These are phyloP conservation scores for Pestalotiopsis sp. DNA, from an alignment of 2,329 filamentous ascomycete genomes.

Conservation along the genomic window DNA sequence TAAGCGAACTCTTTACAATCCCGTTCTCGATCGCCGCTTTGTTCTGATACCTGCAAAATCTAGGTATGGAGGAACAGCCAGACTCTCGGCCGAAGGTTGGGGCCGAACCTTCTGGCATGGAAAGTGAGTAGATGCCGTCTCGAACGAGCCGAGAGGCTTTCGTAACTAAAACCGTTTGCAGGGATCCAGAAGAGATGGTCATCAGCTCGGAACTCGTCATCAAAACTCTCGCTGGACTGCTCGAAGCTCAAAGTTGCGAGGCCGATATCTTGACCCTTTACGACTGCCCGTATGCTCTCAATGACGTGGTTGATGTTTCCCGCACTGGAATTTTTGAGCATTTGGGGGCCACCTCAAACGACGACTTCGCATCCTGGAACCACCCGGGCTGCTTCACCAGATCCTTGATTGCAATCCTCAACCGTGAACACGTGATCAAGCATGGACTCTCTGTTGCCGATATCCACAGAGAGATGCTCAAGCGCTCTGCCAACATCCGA, in stretches of 20 bases:
- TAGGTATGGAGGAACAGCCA: conserved; percentile 13
- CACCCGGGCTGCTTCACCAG: conserved; percentile 11
- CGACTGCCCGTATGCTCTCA: conserved; percentile 5
- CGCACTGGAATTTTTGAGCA: conserved; percentile 7
- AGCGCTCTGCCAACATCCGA: background rate
- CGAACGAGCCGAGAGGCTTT: background rate
- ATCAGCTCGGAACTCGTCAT: background rate
- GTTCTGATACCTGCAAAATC: background rate
- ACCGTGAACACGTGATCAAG: background rate
- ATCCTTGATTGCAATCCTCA: conserved; percentile 11
- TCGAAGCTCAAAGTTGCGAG: conserved; percentile 1
- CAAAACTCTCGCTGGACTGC: conserved; percentile 2
- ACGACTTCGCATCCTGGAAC: background rate
- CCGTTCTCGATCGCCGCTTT: background rate
- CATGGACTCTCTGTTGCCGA: conserved; percentile 11
- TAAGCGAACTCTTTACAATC: background rate
- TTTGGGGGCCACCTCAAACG: conserved; percentile 3
- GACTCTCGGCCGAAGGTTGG: background rate
- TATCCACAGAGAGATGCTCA: conserved; percentile 11
- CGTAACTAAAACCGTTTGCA: background rate
- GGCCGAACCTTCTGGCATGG: conserved; percentile 10
- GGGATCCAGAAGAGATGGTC: background rate
- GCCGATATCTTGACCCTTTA: conserved; percentile 14
- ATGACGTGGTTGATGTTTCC: background rate
- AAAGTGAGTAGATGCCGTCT: background rate